Percentiles rank a stretch among this genome's conserved stretches.
phyloP scores from a whole-genome alignment of 257 asterid genomes.

The Solanum verrucosum region DNA sequence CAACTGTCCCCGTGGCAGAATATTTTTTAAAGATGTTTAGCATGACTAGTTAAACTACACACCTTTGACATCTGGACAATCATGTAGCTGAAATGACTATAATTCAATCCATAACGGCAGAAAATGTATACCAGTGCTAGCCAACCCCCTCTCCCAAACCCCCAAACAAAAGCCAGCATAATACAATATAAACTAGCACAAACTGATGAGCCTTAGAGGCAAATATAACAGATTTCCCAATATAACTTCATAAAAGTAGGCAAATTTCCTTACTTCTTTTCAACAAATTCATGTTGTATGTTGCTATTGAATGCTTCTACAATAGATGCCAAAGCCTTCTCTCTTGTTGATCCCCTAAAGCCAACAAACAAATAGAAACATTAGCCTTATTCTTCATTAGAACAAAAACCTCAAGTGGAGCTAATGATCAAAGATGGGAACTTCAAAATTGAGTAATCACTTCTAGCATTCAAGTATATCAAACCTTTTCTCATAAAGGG shows the following conservation, averaged over 20 bases:
- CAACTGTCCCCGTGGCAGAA: not conserved
- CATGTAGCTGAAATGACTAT: not conserved
- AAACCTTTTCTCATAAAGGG: slow-evolving; percentile 89
- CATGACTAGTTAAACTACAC: not conserved
- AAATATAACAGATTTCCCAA: not conserved
- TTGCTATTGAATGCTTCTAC: slow-evolving; percentile 64
- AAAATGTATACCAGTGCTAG: not conserved
- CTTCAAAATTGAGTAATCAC: not conserved
- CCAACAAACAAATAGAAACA: not conserved
- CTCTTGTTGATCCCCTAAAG: slow-evolving; percentile 85
- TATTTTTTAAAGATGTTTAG: not conserved
- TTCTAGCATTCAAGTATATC: not conserved
- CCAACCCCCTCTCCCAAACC: not conserved
- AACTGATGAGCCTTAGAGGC: not conserved
- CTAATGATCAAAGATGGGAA: not conserved
- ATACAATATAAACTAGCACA: not conserved
- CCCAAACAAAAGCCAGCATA: not conserved
- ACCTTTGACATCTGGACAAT: not conserved
- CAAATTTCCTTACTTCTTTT: slow-evolving; percentile 43
- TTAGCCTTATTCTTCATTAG: not conserved
- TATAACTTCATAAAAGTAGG: not conserved
- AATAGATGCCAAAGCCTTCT: slow-evolving; percentile 69
- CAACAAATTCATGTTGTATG: slow-evolving; percentile 63
- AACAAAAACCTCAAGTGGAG: not conserved
- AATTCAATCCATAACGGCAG: not conserved